phyloP scores from a whole-genome alignment of 352 stramenopile species.

The Phytophthora ramorum region DNA sequence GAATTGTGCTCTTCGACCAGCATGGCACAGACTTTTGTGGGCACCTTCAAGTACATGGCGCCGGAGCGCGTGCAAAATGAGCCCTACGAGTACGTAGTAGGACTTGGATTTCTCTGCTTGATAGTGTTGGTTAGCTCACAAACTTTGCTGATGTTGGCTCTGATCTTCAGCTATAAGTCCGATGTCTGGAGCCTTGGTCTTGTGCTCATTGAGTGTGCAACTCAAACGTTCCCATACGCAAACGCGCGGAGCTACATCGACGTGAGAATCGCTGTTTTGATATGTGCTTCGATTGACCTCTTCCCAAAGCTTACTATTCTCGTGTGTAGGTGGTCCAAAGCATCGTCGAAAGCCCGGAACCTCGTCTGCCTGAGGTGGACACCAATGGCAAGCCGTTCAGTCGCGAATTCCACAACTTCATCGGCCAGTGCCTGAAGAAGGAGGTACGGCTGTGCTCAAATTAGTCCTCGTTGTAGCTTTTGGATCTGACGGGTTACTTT shows the following conservation, averaged over 20 bases:
- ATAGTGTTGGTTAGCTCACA: background rate
- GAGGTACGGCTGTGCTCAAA: constrained; percentile 41
- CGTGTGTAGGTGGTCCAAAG: constrained; percentile 66
- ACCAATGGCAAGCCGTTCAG: constrained; percentile 44
- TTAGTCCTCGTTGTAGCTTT: background rate
- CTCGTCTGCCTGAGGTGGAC: constrained; percentile 44
- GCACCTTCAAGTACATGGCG: constrained; percentile 94
- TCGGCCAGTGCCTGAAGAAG: constrained; percentile 70
- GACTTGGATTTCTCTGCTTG: background rate
- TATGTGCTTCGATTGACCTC: background rate
- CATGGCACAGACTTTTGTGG: constrained; percentile 90
- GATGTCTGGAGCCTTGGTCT: constrained; percentile 84
- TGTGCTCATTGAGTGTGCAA: constrained; percentile 77
- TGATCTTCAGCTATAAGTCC: constrained; percentile 66
- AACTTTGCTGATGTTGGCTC: background rate
- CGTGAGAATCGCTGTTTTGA: constrained; percentile 30
- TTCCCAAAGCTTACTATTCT: background rate
- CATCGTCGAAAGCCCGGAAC: constrained; percentile 71
- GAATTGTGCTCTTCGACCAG: constrained; percentile 72
- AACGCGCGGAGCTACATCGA: constrained; percentile 74
- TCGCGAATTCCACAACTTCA: constrained; percentile 60
- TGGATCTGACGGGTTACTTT: background rate
- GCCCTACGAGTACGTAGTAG: constrained; percentile 63
- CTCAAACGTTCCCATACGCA: constrained; percentile 60
- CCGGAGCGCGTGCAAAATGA: constrained; percentile 91